Base-by-base conservation (phyloP, 2,329 filamentous ascomycete genomes). In the Hypocrella siamensis region DNA sequence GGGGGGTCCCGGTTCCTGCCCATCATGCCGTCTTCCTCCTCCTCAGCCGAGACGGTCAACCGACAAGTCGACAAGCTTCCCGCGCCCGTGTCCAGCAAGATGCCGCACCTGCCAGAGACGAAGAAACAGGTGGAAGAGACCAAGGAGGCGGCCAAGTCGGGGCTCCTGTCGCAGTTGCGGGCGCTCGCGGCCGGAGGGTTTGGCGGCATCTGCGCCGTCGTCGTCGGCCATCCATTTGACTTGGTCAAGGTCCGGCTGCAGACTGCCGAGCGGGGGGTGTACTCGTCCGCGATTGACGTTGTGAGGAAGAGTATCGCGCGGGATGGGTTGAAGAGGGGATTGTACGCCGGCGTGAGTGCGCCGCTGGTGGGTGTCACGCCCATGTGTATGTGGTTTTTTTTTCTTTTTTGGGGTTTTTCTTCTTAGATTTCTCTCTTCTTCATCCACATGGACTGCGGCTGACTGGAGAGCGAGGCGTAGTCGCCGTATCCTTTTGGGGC, bases 301-400 rank as follows among this genome's bases (percentile, higher is more conserved):
- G 85, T 96, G 40, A 67, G 70, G 55, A 93, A 80, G 64, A 88
- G 83, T 22, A 60, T 98, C 38, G 86, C 86, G 18, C 71, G 80
- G 38, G 88, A 96, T 56, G 90, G 90, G 2, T 54, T 93, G 42
- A 47, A 59, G 38, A 60, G 81, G 55, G 90, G 90, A 7, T 57
- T 98, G 39, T 98, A 98, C 57, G 90, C 90, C n/a, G 90, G 90
- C 54, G 88, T 98, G 28, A 90, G 81, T 44, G 90, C 90, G 46
- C 90, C 90, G 28, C 62, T 98, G 39, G 81, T 94, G 8, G 90
- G 90, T 33, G 90, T 98, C 12, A 98, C 90, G 38, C 90, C 90
- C 34, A 98, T 98, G 90, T 98, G 86, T 94, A 70, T 60, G 86
- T 73, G 25, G 6, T 19, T 26, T 6, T 22, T 26, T 27, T 12